phyloP scores from a whole-genome alignment of 2,329 filamentous ascomycete species.

The Cordyceps fumosorosea region DNA sequence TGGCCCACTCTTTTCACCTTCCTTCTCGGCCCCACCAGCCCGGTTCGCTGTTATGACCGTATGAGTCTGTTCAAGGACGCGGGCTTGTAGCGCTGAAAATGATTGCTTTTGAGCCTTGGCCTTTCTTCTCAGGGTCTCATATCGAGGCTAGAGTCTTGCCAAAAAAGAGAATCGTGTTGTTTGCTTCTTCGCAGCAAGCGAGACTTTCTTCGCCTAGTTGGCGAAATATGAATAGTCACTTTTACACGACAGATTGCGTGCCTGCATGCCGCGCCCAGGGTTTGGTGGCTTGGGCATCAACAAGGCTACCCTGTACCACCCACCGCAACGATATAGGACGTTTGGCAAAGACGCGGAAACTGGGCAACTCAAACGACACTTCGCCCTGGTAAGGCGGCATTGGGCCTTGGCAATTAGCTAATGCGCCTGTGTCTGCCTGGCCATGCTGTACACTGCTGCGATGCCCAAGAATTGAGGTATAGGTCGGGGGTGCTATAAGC shows the following conservation, averaged over 20 bases:
- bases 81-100: too few species aligned
- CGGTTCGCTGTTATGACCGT: too few species aligned
- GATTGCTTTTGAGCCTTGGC: too few species aligned
- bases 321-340: too few species aligned
- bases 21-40: slow-evolving; percentile 6
- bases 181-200: too few species aligned
- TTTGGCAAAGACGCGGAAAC: not conserved
- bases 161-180: too few species aligned
- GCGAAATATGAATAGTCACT: too few species aligned
- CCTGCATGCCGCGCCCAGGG: not conserved
- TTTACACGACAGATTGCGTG: not conserved
- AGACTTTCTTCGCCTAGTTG: too few species aligned
- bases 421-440: not conserved
- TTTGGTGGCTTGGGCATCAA: not conserved
- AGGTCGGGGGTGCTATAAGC: too few species aligned
- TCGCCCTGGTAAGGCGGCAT: not conserved
- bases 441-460: not conserved
- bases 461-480: not conserved
- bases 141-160: too few species aligned
- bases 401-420: not conserved
- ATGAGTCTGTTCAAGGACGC: too few species aligned
- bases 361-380: not conserved
- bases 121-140: too few species aligned
- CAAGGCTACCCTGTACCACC: not conserved
- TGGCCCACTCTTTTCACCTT: not conserved